Percentiles rank a stretch among this genome's conserved stretches.
These are phyloP conservation scores for Brettanomyces nanus DNA, from an alignment of 805 yeast genomes.

Conservation along the genomic window DNA sequence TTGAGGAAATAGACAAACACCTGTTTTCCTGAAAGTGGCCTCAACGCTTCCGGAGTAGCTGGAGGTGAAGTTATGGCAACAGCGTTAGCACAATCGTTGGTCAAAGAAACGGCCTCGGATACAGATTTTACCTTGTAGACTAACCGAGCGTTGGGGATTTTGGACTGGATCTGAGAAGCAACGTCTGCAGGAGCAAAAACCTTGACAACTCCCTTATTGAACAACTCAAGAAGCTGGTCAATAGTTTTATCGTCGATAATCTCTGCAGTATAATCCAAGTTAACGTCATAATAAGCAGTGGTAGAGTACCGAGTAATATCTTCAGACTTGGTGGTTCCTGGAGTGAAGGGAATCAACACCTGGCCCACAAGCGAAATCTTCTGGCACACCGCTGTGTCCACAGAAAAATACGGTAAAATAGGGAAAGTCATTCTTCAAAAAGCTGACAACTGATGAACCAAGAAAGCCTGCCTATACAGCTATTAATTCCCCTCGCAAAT, in stretches of 20 bases:
- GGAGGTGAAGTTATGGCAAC: conserved; percentile 1
- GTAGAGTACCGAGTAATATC: conserved; percentile 11
- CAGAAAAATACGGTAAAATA: conserved; percentile 21
- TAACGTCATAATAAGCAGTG: conserved; percentile 6
- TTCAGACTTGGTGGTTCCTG: conserved; percentile 9
- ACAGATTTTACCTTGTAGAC: conserved; percentile 18
- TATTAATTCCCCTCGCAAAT: no score
- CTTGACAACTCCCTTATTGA: conserved; percentile 24
- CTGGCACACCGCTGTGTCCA: conserved; percentile 8
- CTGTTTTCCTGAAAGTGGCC: conserved; percentile 3
- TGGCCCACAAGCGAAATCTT: conserved; percentile 23
- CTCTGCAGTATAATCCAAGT: conserved; percentile 17
- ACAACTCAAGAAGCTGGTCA: conserved; percentile 16
- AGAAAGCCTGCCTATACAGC: no score
- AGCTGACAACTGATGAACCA: no score
- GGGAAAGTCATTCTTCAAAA: conserved; percentile 27
- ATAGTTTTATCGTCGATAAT: conserved; percentile 12
- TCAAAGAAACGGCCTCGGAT: conserved; percentile 14
- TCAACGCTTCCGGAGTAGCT: conserved; percentile 1
- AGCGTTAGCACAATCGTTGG: conserved; percentile 9
- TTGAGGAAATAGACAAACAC: conserved; percentile 8
- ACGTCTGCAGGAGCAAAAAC: conserved; percentile 17
- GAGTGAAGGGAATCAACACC: conserved; percentile 16
- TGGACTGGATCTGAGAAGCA: conserved; percentile 15
- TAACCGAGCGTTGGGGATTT: conserved; percentile 28